Conservation (phyloP, 495 filamentous ascomycete species). For the Penicillium psychrofluorescens region DNA sequence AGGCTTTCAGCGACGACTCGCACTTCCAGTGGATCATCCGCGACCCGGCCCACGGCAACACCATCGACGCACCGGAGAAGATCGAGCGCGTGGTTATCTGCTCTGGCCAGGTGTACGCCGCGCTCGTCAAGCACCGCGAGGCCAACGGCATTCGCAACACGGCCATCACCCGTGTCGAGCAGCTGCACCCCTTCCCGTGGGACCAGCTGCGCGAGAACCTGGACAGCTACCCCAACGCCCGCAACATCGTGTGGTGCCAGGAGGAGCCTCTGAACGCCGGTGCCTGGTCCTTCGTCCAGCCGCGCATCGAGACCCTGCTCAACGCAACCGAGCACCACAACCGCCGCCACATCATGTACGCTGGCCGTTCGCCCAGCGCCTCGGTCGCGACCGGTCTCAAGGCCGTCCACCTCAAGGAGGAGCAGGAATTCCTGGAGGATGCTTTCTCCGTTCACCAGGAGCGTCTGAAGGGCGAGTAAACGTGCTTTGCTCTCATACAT, state of each 20-base stretch:
- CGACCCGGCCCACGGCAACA: slow-evolving; percentile 69
- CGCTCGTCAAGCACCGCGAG: slow-evolving; percentile 85
- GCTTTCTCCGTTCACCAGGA: slow-evolving; percentile 59
- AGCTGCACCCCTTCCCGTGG: slow-evolving; percentile 99
- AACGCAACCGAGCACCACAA: slow-evolving; percentile 88
- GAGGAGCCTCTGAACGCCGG: slow-evolving; percentile 97
- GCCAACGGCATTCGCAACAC: slow-evolving; percentile 76
- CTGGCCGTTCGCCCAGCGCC: slow-evolving; percentile 82
- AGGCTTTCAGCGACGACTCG: slow-evolving; percentile 81
- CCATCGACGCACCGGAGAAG: slow-evolving; percentile 72
- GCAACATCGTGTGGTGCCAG: slow-evolving; percentile 93
- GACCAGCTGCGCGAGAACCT: slow-evolving; percentile 91
- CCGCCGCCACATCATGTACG: slow-evolving; percentile 93
- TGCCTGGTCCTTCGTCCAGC: slow-evolving; percentile 90
- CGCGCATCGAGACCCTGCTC: slow-evolving; percentile 89
- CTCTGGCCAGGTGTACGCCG: slow-evolving; percentile 87
- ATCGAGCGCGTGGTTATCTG: slow-evolving; percentile 93
- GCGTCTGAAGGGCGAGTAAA: slow-evolving; percentile 49
- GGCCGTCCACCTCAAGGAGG: slow-evolving; percentile 83
- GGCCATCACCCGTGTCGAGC: slow-evolving; percentile 91
- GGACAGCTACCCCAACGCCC: slow-evolving; percentile 90
- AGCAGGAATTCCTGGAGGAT: slow-evolving; percentile 77
- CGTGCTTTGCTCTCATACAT: slow-evolving; percentile 2
- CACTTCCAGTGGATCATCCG: slow-evolving; percentile 96
- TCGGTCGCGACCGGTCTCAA: slow-evolving; percentile 92